Percentiles rank a stretch among this genome's conserved stretches.
Evolutionary conservation across 177 flowering plant species (phyloP).

Genomic region (Vitis hybrid): DNA sequence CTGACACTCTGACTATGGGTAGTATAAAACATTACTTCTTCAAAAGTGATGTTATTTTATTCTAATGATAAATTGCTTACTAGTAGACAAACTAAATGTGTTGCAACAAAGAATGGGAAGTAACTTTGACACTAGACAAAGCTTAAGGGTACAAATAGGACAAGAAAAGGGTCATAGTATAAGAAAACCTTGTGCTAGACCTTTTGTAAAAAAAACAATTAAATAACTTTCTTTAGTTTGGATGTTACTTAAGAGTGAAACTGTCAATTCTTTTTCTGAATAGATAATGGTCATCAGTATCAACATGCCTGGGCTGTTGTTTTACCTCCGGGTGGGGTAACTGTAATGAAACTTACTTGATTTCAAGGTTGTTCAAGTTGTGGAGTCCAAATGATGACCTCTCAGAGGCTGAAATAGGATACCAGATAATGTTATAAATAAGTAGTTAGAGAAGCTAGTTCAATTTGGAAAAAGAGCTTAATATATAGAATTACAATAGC

Average conservation of each 20-base stretch:
- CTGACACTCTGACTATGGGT: no score
- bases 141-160: no score
- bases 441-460: background rate
- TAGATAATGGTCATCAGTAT: background rate
- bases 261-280: background rate
- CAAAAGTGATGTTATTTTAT: no score
- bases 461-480: background rate
- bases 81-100: no score
- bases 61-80: no score
- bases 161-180: background rate
- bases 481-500: background rate
- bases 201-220: background rate
- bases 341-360: slow-evolving; percentile 16
- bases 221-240: background rate
- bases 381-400: slow-evolving; percentile 7
- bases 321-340: background rate
- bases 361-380: slow-evolving; percentile 11
- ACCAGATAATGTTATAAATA: background rate
- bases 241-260: background rate
- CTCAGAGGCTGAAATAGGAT: slow-evolving; percentile 7
- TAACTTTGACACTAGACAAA: no score
- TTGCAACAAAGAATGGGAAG: no score
- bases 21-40: no score
- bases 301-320: background rate
- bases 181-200: background rate